These are phyloP conservation scores for Phytophthora brassicae DNA, from an alignment of 352 stramenopile genomes.

Conservation along the genomic window DNA sequence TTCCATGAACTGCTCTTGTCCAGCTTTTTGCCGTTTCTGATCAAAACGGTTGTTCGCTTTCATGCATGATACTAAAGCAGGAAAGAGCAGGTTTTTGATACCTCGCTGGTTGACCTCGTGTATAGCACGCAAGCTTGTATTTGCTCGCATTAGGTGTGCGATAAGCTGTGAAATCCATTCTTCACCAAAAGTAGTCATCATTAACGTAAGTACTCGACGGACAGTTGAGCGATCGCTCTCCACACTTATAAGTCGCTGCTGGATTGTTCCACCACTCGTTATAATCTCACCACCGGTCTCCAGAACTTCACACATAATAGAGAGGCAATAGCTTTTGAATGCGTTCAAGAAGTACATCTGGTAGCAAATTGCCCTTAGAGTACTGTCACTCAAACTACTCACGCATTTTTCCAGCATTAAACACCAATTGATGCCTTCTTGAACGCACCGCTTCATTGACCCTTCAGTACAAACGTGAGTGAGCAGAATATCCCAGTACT, in stretches of 20 bases:
- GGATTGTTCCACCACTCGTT: slow-evolving; percentile 31
- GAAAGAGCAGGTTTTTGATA: slow-evolving; percentile 39
- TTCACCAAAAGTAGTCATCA: slow-evolving; percentile 28
- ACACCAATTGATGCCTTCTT: slow-evolving; percentile 34
- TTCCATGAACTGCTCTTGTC: slow-evolving; percentile 26
- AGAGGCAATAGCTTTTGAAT: slow-evolving; percentile 31
- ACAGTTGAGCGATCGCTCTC: slow-evolving; percentile 27
- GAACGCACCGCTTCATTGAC: not conserved
- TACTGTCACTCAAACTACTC: not conserved
- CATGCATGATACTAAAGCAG: slow-evolving; percentile 32
- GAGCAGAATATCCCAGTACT: slow-evolving; percentile 33
- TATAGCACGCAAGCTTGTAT: slow-evolving; percentile 8
- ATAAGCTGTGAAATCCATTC: slow-evolving; percentile 31
- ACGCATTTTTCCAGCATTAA: slow-evolving; percentile 31
- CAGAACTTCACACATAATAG: slow-evolving; percentile 27
- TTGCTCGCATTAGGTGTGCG: slow-evolving; percentile 21
- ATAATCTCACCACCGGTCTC: slow-evolving; percentile 36
- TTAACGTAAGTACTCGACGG: slow-evolving; percentile 22
- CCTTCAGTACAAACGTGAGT: not conserved
- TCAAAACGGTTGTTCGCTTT: slow-evolving; percentile 10
- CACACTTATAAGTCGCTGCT: slow-evolving; percentile 14
- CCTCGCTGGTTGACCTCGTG: slow-evolving; percentile 19
- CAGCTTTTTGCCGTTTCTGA: slow-evolving; percentile 19
- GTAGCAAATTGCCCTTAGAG: not conserved
- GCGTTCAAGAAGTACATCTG: slow-evolving; percentile 25